These are phyloP conservation scores for Mortierella polycephala DNA, from an alignment of 371 early-diverging fungal species.

Conservation along the genomic window DNA sequence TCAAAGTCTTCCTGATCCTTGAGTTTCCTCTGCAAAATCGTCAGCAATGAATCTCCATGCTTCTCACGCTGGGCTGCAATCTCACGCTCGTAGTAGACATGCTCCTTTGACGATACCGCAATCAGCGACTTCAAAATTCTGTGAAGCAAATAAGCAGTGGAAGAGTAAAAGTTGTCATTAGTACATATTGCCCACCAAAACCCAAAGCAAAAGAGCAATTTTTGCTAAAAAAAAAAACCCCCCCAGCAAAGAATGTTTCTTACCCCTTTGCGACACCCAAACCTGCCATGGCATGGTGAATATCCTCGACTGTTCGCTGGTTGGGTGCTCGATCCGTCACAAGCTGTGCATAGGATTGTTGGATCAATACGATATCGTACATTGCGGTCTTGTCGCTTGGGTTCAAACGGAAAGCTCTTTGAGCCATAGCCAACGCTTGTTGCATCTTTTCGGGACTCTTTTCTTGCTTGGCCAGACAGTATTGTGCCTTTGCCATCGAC, in stretches of 20 bases:
- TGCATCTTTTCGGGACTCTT: slow-evolving; percentile 79
- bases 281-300: slow-evolving; percentile 68
- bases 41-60: slow-evolving; percentile 71
- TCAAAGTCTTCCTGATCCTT: slow-evolving; percentile 71
- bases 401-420: slow-evolving; percentile 62
- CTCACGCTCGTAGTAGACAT: slow-evolving; percentile 69
- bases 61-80: slow-evolving; percentile 73
- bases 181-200: not conserved
- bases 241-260: not conserved
- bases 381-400: slow-evolving; percentile 74
- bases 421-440: slow-evolving; percentile 68
- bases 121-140: slow-evolving; percentile 65
- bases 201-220: not conserved
- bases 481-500: slow-evolving; percentile 85
- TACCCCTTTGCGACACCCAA: slow-evolving; percentile 61
- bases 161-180: too few species aligned
- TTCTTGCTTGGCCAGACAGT: slow-evolving; percentile 77
- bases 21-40: slow-evolving; percentile 67
- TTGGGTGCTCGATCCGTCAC: slow-evolving; percentile 76
- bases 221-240: not conserved
- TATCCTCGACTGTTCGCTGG: slow-evolving; percentile 63
- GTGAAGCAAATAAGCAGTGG: slow-evolving; percentile 3
- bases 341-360: slow-evolving; percentile 86
- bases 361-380: slow-evolving; percentile 85
- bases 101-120: slow-evolving; percentile 59